Base-by-base conservation (phyloP, 2,329 filamentous ascomycete genomes). In the Huntiella savannae region DNA sequence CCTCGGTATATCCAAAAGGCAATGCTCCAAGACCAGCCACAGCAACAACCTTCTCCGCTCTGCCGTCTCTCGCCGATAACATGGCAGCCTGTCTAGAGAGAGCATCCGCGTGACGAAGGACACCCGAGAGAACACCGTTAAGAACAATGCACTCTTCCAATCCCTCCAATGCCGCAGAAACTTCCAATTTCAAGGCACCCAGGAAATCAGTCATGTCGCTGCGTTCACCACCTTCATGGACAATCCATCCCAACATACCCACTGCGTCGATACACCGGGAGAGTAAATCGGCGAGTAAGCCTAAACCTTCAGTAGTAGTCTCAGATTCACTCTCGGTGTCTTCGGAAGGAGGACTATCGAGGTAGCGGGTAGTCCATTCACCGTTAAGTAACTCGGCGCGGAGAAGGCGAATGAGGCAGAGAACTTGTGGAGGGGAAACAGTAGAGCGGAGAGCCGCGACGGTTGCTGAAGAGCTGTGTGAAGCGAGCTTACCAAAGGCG, bases 211-310 rank as follows among this genome's bases (percentile, higher is more conserved):
- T 19, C 16, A 46, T 17, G n/a, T 32, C 13, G 13, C 35, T 19
- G 6, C 28, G 8, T 8, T 36, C 34, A 7, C 12, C 34, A n/a
- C 35, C 12, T 16, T 46, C 74, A 52, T 78, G 76, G 32, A 75
- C 63, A 47, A 87, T 67, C 81, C 82, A 87, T 15, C 82, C 82
- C 46, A 75, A 75, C 7, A 78, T 70, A 2, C 81, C 82, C 12
- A 88, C 71, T 0, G 82, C 77, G 59, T 88, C 82, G 38, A 88
- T 68, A 50, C 81, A 82, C 54, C 77, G 75, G 52, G 76, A 76
- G 28, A 87, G 68, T 3, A 88, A 66, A 52, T 79, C 75, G 12
- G 79, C 74, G 51, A 88, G 79, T 36, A 83, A 71, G 12, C 73
- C 68, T 52, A 87, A 79, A 44, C 77, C 75, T 43, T 85, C 77